Percentiles rank a stretch among this genome's conserved stretches.
These are phyloP conservation scores for Myxozyma geophila DNA, from an alignment of 805 yeast species.

Conservation along the genomic window DNA sequence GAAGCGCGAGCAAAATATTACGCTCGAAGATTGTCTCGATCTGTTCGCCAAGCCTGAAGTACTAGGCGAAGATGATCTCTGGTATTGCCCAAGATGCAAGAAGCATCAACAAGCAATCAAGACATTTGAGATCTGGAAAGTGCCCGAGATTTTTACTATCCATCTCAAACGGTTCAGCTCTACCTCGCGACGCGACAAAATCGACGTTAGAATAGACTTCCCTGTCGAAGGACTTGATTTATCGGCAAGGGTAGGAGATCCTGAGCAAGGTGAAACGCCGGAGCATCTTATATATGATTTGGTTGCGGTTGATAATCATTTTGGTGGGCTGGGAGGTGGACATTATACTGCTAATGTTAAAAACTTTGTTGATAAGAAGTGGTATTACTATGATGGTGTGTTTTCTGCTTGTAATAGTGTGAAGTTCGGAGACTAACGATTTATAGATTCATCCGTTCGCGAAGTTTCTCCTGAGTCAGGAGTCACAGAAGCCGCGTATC, in stretches of 20 bases:
- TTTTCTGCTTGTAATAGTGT: background rate
- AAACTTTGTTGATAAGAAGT: constrained; percentile 71
- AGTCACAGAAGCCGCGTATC: constrained; percentile 76
- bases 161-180: constrained; percentile 85
- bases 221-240: constrained; percentile 85
- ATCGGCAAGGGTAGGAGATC: constrained; percentile 57
- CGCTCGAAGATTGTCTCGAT: constrained; percentile 74
- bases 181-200: constrained; percentile 79
- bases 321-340: constrained; percentile 96
- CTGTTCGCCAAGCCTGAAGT: constrained; percentile 81
- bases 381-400: constrained; percentile 86
- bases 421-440: constrained; percentile 1
- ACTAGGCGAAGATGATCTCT: constrained; percentile 82
- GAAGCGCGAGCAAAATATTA: constrained; percentile 47
- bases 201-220: constrained; percentile 80
- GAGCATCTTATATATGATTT: constrained; percentile 68
- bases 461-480: constrained; percentile 63
- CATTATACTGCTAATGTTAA: constrained; percentile 92
- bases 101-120: constrained; percentile 91
- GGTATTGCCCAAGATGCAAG: constrained; percentile 92
- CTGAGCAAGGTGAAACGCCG: constrained; percentile 29
- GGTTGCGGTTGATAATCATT: constrained; percentile 93
- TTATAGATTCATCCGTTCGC: constrained; percentile 63
- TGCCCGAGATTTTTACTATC: constrained; percentile 86
- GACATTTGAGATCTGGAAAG: constrained; percentile 88